phyloP scores from a whole-genome alignment of 2,329 filamentous ascomycete species.

The Ilyonectria mors-panacis region DNA sequence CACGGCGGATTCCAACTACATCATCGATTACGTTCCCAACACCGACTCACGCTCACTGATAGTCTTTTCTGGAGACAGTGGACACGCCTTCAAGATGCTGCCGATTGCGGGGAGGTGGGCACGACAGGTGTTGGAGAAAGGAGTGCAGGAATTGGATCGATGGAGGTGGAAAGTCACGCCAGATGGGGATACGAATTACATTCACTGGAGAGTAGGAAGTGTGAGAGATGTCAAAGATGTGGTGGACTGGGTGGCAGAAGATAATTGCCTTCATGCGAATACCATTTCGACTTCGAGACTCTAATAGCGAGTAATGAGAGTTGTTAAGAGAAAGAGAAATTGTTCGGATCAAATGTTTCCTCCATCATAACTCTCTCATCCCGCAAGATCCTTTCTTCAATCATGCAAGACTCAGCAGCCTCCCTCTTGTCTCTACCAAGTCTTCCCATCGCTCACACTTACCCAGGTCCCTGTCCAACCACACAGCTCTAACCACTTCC shows the following conservation, averaged over 20 bases:
- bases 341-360: too few species aligned
- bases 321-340: not conserved
- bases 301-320: not conserved
- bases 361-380: too few species aligned
- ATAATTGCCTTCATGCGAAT: not conserved
- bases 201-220: conserved; percentile 54
- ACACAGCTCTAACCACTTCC: conserved; percentile 20
- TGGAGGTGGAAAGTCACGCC: conserved; percentile 66
- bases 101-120: conserved; percentile 69
- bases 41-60: conserved; percentile 57
- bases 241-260: conserved; percentile 5
- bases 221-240: conserved; percentile 44
- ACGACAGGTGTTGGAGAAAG: conserved; percentile 60
- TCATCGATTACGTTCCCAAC: conserved; percentile 70
- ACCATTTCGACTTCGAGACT: not conserved
- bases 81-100: conserved; percentile 75
- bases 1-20: conserved; percentile 70
- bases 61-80: conserved; percentile 69
- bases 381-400: not conserved
- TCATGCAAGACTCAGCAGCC: conserved; percentile 19
- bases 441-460: conserved; percentile 25
- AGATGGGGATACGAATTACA: conserved; percentile 42
- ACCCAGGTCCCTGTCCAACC: conserved; percentile 21
- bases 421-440: conserved; percentile 19
- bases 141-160: conserved; percentile 58